Evolutionary conservation across 148 eudicot species (phyloP).

Genomic region (Silene conica): DNA sequence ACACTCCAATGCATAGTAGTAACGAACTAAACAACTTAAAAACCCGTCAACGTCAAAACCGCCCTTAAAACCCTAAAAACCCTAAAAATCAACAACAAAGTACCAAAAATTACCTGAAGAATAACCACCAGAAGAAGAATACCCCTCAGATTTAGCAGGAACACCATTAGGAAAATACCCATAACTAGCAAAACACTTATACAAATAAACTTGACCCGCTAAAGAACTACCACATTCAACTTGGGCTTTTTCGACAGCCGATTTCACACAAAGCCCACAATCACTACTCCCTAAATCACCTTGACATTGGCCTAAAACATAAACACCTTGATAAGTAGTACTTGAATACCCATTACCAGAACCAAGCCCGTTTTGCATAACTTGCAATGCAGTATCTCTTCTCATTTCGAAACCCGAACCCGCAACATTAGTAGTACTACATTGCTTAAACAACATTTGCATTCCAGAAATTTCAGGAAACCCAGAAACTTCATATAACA

Average conservation of each 20-base stretch:
- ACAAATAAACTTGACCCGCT: conserved; percentile 71
- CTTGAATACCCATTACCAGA: conserved; percentile 59
- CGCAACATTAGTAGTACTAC: conserved; percentile 40
- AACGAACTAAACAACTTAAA: neutral
- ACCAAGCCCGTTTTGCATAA: conserved; percentile 57
- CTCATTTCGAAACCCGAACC: conserved; percentile 69
- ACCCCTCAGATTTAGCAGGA: conserved; percentile 44
- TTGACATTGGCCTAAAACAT: conserved; percentile 81
- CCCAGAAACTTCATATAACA: conserved; percentile 71
- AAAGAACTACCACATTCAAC: conserved; percentile 82
- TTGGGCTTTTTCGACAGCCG: conserved; percentile 78
- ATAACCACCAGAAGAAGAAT: conserved; percentile 17
- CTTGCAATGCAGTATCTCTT: conserved; percentile 63
- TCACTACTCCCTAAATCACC: conserved; percentile 73
- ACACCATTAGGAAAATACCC: conserved; percentile 59
- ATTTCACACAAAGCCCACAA: conserved; percentile 68
- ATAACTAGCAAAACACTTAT: conserved; percentile 79
- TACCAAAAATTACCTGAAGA: conserved; percentile 38
- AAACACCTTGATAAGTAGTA: conserved; percentile 53
- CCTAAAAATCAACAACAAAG: neutral
- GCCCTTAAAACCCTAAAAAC: neutral
- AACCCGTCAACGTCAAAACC: neutral
- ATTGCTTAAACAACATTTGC: conserved; percentile 59
- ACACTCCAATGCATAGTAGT: neutral
- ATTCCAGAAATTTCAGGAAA: conserved; percentile 75